Evolutionary conservation across 116 monocot genomes (phyloP).

Genomic region (Zostera marina): DNA sequence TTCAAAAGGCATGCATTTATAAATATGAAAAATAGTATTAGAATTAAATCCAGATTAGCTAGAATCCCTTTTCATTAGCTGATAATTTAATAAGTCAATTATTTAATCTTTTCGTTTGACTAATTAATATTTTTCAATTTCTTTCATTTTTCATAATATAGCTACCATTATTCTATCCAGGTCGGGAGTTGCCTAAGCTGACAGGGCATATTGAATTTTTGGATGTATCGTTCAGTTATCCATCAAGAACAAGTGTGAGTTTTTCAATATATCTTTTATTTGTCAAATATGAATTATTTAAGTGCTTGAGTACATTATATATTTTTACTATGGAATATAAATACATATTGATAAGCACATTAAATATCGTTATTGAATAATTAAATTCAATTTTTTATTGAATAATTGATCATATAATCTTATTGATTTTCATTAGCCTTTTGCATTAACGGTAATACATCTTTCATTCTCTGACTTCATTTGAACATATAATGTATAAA

Average conservation of each 20-base stretch:
- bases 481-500: background rate
- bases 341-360: too few relatives aligned
- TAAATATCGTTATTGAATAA: too few relatives aligned
- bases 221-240: conserved; percentile 68
- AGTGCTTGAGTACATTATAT: too few relatives aligned
- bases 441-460: too few relatives aligned
- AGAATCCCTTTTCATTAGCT: too few relatives aligned
- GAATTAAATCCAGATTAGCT: too few relatives aligned
- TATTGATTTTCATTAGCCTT: too few relatives aligned
- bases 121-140: background rate
- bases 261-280: background rate
- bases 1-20: conserved; percentile 30
- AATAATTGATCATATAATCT: background rate
- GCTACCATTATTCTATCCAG: conserved; percentile 12
- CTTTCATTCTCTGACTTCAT: background rate
- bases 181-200: conserved; percentile 43
- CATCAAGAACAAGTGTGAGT: conserved; percentile 64
- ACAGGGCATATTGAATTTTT: conserved; percentile 58
- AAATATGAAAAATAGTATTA: too few relatives aligned
- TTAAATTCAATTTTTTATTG: background rate
- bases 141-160: background rate
- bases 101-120: background rate
- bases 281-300: too few relatives aligned
- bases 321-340: too few relatives aligned
- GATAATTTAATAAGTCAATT: too few relatives aligned